Evolutionary conservation across 1,284 basidiomycete species (phyloP), one percentile per base, ranked within the genome.

Genomic region (Malassezia dermatis): DNA sequence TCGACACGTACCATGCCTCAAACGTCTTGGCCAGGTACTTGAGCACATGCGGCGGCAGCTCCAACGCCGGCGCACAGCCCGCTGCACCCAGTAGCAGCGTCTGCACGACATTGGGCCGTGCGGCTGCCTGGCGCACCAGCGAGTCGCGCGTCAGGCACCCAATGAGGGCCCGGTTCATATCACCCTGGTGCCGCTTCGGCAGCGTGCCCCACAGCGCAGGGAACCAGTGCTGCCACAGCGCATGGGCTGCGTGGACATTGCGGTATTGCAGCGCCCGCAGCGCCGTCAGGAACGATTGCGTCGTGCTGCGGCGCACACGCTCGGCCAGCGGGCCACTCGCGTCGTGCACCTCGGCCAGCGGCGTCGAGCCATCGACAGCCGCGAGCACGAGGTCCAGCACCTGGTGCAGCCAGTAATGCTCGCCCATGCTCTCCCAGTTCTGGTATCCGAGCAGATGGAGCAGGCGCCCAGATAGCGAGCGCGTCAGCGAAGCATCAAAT

Each of bases 21-120:
- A 87, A 99, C 0, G 88, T 91, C 77, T 96, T 95, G 26, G 88
- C 89, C 30, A 98, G 82, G 75, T 91, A 99, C 75, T 96, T 96
- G 65, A 96, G 81, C 21, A 99, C 82, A 69, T 95, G 87, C 12
- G 94, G 93, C 10, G 94, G 94, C 7, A 98, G 80, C 39, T 83
- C 84, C 78, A 94, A 84, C 0, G 87, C 81, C 13, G 93, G 89
- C 21, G 80, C 82, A 75, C 91, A 96, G 32, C 84, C 83, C 39
- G 87, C 82, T 31, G 90, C 80, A 4, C 89, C 89, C 24, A 83
- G 81, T 21, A 99, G 82, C 34, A 99, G 79, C 0, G 89, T 90
- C 75, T 96, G 88, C 50, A 98, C 83, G 56, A 95, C 83, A 71
- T 98, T 99, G 12, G 93, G 93, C n/a, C 89, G 84, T 65, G 87